Base-by-base conservation (phyloP, 257 asterid genomes). In the Nicotiana tabacum region DNA sequence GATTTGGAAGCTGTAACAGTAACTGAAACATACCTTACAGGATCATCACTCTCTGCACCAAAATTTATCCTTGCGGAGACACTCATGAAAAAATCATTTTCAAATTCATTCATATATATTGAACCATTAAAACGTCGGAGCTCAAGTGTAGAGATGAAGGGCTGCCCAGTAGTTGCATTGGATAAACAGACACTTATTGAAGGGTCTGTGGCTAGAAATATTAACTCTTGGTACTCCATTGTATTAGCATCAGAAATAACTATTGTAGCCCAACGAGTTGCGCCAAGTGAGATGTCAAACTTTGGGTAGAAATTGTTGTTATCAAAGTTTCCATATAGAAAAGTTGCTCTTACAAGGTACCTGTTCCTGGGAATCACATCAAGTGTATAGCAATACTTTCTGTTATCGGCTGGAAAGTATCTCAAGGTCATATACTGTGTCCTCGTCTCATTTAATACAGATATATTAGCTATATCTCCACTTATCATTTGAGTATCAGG, bases 111-210 rank as follows among this genome's bases (percentile, higher is more conserved):
- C 80, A 87, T 72, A 83, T 96, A 96, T 51, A 90, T 88, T n/a
- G 99, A 94, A 57, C 97, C 97, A 85, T 94, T 96, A 87, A 96
- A 94, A 32, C 91, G 93, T 5, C 99, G 92, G 65, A 96, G 97
- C 93, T 96, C 99, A 74, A 96, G 97, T 57, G 99, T 94, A 4
- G 99, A 96, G 88, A 96, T 93, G 85, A 96, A 96, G 35, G 98
- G 98, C 89, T 77, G 92, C 72, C 98, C 98, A 2, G 98, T 96
- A n/a, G 98, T 92, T 65, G 99, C 99, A 88, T 96, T 96, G 43
- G 99, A 96, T 89, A 96, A 89, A 77, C 99, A 96, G 83, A 96
- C 83, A 76, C 97, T 92, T 83, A 94, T 77, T 29, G 92, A 86
- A n/a, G 97, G 91, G 69, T 89, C 97, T 9, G 90, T 87, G 65